Conservation (phyloP, 2,329 filamentous ascomycete genomes). For the Beauveria brongniartii region DNA sequence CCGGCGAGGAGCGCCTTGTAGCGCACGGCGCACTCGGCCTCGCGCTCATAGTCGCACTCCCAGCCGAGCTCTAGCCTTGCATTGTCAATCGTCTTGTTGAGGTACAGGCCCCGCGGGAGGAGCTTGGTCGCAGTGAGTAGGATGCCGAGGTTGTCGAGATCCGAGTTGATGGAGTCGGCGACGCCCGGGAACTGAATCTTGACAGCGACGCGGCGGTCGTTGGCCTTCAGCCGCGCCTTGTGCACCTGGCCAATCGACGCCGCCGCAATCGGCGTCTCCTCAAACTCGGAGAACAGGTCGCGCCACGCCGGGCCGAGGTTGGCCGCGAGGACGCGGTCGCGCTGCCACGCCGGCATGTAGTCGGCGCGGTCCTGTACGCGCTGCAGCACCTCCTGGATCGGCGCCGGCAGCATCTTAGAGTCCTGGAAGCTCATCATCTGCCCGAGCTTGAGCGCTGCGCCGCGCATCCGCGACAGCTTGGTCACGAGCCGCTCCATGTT, state of each 20-base stretch:
- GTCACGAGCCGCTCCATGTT: conserved; percentile 92
- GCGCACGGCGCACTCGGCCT: conserved; percentile 70
- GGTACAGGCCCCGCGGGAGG: conserved; percentile 82
- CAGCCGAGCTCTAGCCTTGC: conserved; percentile 84
- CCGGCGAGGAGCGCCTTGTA: conserved; percentile 64
- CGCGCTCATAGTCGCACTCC: conserved; percentile 93
- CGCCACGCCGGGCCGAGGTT: conserved; percentile 84
- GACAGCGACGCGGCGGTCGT: conserved; percentile 71
- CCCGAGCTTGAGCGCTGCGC: conserved; percentile 91
- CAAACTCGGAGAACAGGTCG: conserved; percentile 72
- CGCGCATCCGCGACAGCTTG: conserved; percentile 91
- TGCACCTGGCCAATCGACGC: conserved; percentile 98
- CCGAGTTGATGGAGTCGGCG: conserved; percentile 90
- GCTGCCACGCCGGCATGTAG: conserved; percentile 94
- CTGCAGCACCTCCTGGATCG: conserved; percentile 83
- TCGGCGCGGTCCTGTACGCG: conserved; percentile 94
- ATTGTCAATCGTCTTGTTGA: conserved; percentile 96
- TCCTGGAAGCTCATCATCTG: conserved; percentile 99
- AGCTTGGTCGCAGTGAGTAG: conserved; percentile 85
- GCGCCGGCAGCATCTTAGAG: conserved; percentile 81
- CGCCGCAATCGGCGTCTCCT: conserved; percentile 86
- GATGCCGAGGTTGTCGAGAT: conserved; percentile 86
- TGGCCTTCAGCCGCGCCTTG: conserved; percentile 69
- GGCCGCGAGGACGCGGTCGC: conserved; percentile 69
- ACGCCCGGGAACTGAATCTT: conserved; percentile 98